Conservation (phyloP, 495 filamentous ascomycete genomes). For the Lophiostoma macrostomum region DNA sequence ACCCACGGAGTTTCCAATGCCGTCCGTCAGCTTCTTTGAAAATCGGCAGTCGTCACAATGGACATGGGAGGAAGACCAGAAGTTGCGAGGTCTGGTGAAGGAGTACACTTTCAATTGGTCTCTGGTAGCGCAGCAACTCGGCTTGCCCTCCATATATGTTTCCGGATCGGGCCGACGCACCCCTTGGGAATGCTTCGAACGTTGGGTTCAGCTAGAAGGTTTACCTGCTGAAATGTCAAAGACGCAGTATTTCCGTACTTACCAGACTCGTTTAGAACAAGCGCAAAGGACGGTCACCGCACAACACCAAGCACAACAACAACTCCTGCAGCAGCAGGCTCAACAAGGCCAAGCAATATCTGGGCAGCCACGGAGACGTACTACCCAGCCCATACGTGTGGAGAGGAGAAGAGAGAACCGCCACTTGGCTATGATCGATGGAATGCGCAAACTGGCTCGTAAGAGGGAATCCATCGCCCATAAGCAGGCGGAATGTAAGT, state of each 20-base stretch:
- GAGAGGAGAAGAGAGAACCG: constrained; percentile 81
- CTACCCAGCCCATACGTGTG: constrained; percentile 72
- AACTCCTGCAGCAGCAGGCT: constrained; percentile 57
- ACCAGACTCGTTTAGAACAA: constrained; percentile 73
- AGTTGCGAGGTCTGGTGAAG: constrained; percentile 75
- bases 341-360: constrained; percentile 56
- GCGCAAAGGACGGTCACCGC: constrained; percentile 65
- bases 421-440: constrained; percentile 83
- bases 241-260: constrained; percentile 85
- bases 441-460: constrained; percentile 91
- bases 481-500: constrained; percentile 76
- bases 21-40: constrained; percentile 84
- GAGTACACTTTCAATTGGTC: constrained; percentile 98
- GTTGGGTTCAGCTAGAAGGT: constrained; percentile 88
- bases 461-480: constrained; percentile 80
- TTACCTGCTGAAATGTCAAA: constrained; percentile 88
- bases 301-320: constrained; percentile 57
- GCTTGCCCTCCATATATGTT: constrained; percentile 67
- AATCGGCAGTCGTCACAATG: constrained; percentile 81
- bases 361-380: constrained; percentile 58
- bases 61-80: constrained; percentile 85
- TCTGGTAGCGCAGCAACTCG: constrained; percentile 75
- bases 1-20: constrained; percentile 87
- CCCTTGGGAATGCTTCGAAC: constrained; percentile 98
- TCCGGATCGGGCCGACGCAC: constrained; percentile 87